Conservation (phyloP, 2,329 filamentous ascomycete species). For the Cladophialophora psammophila region DNA sequence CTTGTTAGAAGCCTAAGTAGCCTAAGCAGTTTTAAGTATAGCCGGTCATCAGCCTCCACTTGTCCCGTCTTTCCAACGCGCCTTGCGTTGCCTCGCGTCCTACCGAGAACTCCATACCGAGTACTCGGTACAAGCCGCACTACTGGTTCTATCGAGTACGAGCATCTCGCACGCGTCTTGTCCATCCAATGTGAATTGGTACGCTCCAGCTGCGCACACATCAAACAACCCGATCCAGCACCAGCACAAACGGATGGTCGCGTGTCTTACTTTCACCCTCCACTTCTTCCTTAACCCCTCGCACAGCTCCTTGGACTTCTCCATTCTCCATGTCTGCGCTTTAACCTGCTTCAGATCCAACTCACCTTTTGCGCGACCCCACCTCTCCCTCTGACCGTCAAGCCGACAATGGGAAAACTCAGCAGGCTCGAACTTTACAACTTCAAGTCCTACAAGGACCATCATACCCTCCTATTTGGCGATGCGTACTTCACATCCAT, state of each 20-base stretch:
- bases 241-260: background rate
- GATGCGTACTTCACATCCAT: conserved; percentile 99
- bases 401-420: conserved; percentile 88
- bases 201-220: background rate
- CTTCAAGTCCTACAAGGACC: conserved; percentile 99
- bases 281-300: background rate
- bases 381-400: conserved; percentile 47
- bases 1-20: background rate
- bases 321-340: conserved; percentile 11
- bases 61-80: conserved; percentile 3
- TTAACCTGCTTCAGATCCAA: background rate
- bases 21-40: background rate
- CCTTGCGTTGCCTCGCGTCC: conserved; percentile 4
- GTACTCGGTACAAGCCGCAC: background rate
- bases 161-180: background rate
- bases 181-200: background rate
- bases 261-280: background rate
- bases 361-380: conserved; percentile 1
- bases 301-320: too few species aligned
- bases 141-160: background rate
- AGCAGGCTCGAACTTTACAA: conserved; percentile 95
- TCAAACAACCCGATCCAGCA: background rate
- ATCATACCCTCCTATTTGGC: conserved; percentile 91
- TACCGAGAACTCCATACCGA: too few species aligned
- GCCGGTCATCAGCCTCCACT: background rate